Evolutionary conservation across 208 protist genomes (phyloP).

Genomic region (Acanthamoeba healyi): DNA sequence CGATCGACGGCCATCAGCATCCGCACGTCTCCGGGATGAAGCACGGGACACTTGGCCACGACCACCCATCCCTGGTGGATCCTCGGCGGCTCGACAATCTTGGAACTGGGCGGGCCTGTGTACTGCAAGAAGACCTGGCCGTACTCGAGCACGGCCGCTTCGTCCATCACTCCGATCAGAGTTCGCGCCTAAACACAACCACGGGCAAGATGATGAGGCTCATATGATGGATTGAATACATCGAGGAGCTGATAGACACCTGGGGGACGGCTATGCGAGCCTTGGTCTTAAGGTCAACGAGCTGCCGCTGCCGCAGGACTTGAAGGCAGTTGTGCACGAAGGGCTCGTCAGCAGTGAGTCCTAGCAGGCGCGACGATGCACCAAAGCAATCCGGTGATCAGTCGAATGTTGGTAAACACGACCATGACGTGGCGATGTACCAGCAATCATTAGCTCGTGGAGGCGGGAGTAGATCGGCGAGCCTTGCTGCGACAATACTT

Average conservation of each 20-base stretch:
- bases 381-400: no score
- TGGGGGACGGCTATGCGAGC: background rate
- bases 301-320: background rate
- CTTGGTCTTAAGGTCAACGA: background rate
- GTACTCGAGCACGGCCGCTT: background rate
- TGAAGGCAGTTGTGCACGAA: conserved; percentile 1
- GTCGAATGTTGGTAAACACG: background rate
- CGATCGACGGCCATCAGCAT: background rate
- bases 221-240: background rate
- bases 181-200: background rate
- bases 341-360: background rate
- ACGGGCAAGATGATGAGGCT: background rate
- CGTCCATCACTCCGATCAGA: background rate
- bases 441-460: background rate
- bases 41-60: background rate
- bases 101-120: background rate
- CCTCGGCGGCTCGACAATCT: background rate
- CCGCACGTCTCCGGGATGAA: conserved; percentile 2
- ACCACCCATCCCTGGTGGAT: background rate
- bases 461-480: background rate
- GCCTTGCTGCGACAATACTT: background rate
- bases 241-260: background rate
- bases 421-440: background rate
- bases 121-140: background rate
- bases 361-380: background rate